A percentile compares a stretch with the other conserved stretches of the same genome.
Conservation (phyloP, 2,329 filamentous ascomycete species). For the Periconia macrospinosa region DNA sequence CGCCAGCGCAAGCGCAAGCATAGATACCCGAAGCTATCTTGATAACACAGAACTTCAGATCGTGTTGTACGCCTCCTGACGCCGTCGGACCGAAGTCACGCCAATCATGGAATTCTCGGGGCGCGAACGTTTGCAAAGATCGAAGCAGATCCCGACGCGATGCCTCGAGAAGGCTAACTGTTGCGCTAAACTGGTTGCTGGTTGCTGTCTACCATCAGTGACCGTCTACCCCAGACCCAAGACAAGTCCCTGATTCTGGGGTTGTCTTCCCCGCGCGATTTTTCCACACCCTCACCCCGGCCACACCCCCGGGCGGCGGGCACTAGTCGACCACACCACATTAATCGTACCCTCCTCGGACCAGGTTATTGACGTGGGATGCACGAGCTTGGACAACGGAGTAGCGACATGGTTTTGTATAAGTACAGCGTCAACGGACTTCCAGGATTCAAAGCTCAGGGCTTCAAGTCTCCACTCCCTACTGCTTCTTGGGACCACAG, state of each 20-base stretch:
- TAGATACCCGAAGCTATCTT: too few relatives aligned
- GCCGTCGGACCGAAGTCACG: neutral
- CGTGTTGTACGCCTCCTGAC: neutral
- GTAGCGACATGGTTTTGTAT: neutral
- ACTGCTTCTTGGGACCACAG: neutral
- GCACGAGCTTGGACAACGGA: neutral
- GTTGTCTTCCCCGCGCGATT: slow-evolving; percentile 25
- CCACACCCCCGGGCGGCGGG: neutral
- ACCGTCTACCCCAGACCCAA: neutral
- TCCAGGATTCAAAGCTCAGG: neutral
- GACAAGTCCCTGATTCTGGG: slow-evolving; percentile 8
- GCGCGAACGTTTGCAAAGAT: neutral
- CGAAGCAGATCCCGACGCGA: neutral
- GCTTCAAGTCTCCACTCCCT: slow-evolving; percentile 1
- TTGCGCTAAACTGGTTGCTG: neutral
- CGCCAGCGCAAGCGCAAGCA: too few relatives aligned
- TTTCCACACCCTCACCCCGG: slow-evolving; percentile 3
- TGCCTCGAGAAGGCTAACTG: neutral
- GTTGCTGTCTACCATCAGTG: neutral
- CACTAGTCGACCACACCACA: neutral
- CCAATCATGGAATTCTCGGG: slow-evolving; percentile 4
- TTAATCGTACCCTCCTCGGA: neutral
- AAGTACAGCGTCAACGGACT: neutral
- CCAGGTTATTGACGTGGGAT: neutral
- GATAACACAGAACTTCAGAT: neutral